Percentiles rank a stretch among this genome's conserved stretches.
Conservation (phyloP, 2,329 filamentous ascomycete species). For the Alternaria solani region DNA sequence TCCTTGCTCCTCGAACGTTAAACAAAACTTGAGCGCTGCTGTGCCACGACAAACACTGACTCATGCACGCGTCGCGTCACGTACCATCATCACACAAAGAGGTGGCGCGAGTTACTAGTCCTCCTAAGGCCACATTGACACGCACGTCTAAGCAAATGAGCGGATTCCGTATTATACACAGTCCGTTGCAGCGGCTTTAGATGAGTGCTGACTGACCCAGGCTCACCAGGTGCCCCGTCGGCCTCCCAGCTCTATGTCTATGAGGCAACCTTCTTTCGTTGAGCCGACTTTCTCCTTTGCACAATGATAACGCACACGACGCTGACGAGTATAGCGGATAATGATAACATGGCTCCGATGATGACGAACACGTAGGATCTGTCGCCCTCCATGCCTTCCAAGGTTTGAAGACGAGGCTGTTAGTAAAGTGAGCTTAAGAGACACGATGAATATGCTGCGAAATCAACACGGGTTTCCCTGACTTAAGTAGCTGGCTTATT, state of each 20-base stretch:
- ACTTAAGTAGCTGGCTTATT: neutral
- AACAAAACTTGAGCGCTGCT: neutral
- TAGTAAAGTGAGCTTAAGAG: neutral
- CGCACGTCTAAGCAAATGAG: neutral
- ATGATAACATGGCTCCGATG: neutral
- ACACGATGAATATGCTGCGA: neutral
- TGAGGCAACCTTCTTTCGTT: neutral
- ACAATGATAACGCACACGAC: slow-evolving; percentile 3
- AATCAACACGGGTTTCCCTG: neutral
- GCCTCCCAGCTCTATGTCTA: neutral
- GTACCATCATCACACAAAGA: neutral
- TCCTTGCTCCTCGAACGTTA: slow-evolving; percentile 6
- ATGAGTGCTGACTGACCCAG: neutral
- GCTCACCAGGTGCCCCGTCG: neutral
- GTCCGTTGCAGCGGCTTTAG: neutral
- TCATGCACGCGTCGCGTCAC: neutral
- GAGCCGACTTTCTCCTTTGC: neutral
- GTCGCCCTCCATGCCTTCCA: slow-evolving; percentile 5
- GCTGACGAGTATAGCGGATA: slow-evolving; percentile 1
- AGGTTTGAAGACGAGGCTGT: neutral
- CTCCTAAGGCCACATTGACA: neutral
- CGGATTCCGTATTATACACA: neutral
- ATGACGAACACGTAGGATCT: neutral
- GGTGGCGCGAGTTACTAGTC: neutral
- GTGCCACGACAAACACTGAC: neutral